A percentile compares a stretch with the other conserved stretches of the same genome.
phyloP scores from a whole-genome alignment of 768 basidiomycete species.

The Boletus bicolor region DNA sequence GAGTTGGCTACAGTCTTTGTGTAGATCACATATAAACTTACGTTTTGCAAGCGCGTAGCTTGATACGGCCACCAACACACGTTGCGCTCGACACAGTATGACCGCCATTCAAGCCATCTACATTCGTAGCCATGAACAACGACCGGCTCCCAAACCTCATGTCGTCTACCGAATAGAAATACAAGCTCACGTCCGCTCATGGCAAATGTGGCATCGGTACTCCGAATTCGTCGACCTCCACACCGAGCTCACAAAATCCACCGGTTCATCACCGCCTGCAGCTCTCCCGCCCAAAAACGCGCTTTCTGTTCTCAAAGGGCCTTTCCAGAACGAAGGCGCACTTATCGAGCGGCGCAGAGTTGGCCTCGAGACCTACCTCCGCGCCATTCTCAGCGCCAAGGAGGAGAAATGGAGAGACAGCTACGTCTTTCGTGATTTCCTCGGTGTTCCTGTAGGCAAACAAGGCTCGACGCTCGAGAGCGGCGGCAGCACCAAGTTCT shows the following conservation, averaged over 20 bases:
- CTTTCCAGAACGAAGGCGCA: slow-evolving; percentile 47
- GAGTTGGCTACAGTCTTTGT: neutral
- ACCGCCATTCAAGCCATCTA: slow-evolving; percentile 76
- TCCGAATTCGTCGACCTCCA: slow-evolving; percentile 91
- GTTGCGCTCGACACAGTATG: slow-evolving; percentile 36
- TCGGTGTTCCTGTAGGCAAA: slow-evolving; percentile 73
- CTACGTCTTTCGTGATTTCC: slow-evolving; percentile 80
- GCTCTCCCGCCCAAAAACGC: slow-evolving; percentile 84
- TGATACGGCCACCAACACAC: neutral
- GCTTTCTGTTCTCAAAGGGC: slow-evolving; percentile 60
- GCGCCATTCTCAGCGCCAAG: slow-evolving; percentile 78
- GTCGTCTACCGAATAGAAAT: slow-evolving; percentile 81
- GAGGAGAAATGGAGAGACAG: slow-evolving; percentile 81
- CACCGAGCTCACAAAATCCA: slow-evolving; percentile 73
- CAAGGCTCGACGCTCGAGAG: slow-evolving; percentile 35
- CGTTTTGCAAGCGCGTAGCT: neutral
- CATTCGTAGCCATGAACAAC: slow-evolving; percentile 67
- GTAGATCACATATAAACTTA: slow-evolving; percentile 19
- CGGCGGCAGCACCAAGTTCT: slow-evolving; percentile 49
- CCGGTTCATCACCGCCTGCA: slow-evolving; percentile 74
- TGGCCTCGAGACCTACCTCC: slow-evolving; percentile 81
- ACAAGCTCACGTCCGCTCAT: slow-evolving; percentile 84
- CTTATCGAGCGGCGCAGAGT: slow-evolving; percentile 73
- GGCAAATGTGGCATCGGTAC: slow-evolving; percentile 93
- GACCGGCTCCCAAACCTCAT: slow-evolving; percentile 69